Percentiles rank a stretch among this genome's conserved stretches.
These are phyloP conservation scores for Calonectria hongkongensis DNA, from an alignment of 2,329 filamentous ascomycete species.

Conservation along the genomic window DNA sequence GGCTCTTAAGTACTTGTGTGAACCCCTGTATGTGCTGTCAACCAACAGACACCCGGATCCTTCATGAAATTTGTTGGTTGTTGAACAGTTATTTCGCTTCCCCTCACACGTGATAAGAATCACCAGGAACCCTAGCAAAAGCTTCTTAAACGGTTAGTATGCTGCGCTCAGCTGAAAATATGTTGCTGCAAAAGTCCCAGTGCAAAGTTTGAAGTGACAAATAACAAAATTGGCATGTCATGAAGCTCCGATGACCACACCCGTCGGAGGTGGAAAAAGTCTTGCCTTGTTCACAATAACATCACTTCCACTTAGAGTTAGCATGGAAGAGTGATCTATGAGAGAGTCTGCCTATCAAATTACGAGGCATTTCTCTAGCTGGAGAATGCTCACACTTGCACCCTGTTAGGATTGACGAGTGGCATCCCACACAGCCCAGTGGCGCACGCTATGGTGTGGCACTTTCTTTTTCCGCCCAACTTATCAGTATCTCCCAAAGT, in stretches of 20 bases:
- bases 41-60: not conserved
- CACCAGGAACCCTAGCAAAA: not conserved
- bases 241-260: no score
- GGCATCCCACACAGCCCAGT: not conserved
- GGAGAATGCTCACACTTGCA: no score
- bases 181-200: not conserved
- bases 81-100: not conserved
- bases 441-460: not conserved
- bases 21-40: not conserved
- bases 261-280: no score
- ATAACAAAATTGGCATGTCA: not conserved
- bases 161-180: not conserved
- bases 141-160: not conserved
- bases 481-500: no score
- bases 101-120: not conserved
- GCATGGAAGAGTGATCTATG: not conserved
- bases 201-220: not conserved
- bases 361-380: not conserved
- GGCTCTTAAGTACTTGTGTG: slow-evolving; percentile 7
- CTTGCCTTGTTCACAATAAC: not conserved
- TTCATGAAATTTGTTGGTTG: not conserved
- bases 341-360: not conserved
- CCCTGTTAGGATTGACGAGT: not conserved
- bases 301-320: not conserved
- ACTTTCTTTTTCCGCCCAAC: not conserved